Evolutionary conservation across 2,329 filamentous ascomycete species (phyloP).

Genomic region (Pezicula radicicola): DNA sequence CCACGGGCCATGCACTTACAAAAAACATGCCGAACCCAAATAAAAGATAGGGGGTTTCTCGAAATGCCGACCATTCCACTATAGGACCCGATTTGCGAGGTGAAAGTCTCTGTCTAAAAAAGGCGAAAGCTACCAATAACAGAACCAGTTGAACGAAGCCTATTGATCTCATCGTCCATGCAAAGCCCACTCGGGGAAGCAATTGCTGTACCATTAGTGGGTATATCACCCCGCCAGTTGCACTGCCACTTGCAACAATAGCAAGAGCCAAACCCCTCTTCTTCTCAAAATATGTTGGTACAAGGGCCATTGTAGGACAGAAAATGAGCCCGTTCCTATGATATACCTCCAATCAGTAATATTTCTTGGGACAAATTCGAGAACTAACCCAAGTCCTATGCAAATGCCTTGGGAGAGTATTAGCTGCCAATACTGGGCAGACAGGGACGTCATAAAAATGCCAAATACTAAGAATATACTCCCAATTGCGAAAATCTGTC

Average conservation of each 20-base stretch:
- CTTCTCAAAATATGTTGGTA: slow-evolving; percentile 42
- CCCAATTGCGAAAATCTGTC: slow-evolving; percentile 17
- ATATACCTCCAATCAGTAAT: no score
- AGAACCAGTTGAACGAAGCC: slow-evolving; percentile 40
- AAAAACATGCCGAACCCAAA: slow-evolving; percentile 37
- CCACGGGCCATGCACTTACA: slow-evolving; percentile 11
- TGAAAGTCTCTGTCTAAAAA: slow-evolving; percentile 35
- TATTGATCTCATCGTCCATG: slow-evolving; percentile 39
- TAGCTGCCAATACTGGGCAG: slow-evolving; percentile 40
- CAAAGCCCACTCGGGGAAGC: slow-evolving; percentile 36
- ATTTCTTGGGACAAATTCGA: no score
- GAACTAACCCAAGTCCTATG: slow-evolving; percentile 45
- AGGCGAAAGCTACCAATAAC: slow-evolving; percentile 29
- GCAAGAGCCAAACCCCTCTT: slow-evolving; percentile 31
- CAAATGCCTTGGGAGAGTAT: slow-evolving; percentile 42
- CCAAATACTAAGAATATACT: slow-evolving; percentile 35
- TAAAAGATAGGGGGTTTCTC: slow-evolving; percentile 37
- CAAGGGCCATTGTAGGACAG: slow-evolving; percentile 52
- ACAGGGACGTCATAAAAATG: slow-evolving; percentile 37
- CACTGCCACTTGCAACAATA: slow-evolving; percentile 48
- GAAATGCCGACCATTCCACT: slow-evolving; percentile 40
- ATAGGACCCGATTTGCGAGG: slow-evolving; percentile 35
- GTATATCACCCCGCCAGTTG: slow-evolving; percentile 61
- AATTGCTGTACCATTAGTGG: slow-evolving; percentile 47
- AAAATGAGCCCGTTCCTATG: slow-evolving; percentile 38